Base-by-base conservation (phyloP, 2,329 filamentous ascomycete species). In the Fusarium sp. region DNA sequence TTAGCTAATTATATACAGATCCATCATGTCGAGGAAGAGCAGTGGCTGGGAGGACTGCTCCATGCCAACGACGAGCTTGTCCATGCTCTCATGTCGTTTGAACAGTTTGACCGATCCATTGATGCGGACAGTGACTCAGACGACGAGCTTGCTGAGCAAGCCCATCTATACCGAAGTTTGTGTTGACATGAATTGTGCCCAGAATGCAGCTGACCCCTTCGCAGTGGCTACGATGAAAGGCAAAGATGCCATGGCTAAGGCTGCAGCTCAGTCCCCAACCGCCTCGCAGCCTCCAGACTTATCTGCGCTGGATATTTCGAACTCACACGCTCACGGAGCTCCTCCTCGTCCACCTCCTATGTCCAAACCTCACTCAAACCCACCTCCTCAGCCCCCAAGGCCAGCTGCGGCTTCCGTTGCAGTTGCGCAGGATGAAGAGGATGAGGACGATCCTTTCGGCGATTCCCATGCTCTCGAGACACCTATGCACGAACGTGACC, bases 21-120 rank as follows among this genome's bases (percentile, higher is more conserved):
- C 70, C 94, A 98, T 78, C 88, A 94, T 54, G 92, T 98, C 15
- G 93, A 97, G 79, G 91, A 90, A 12, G 95, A 98, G 77, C 91
- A 98, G 77, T 98, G 93, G 86, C 90, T 99, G 12, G 96, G 95
- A 44, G 91, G 93, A 67, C 86, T 99, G 7, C 90, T 99, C 20
- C 93, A 96, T 76, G 95, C 95, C 71, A 98, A 99, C 76, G 96
- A 99, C 76, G 93, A 97, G 81, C 90, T 99, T n/a, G 93, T 98
- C 42, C 92, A 92, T 68, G 94, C 95, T 3, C 86, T 99, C 62
- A 97, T 97, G 89, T 93, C 94, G 0, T 99, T 94, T 78, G 95
- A 98, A 81, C 93, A 98, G 75, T 89, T 98, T 70, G 95, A 99
- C 78, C 90, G 91, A 67, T 94, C 93, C 50, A 92, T 95, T 70